Base-by-base conservation (phyloP, 1,139 yeast genomes). In the Lodderomyces margitis region DNA sequence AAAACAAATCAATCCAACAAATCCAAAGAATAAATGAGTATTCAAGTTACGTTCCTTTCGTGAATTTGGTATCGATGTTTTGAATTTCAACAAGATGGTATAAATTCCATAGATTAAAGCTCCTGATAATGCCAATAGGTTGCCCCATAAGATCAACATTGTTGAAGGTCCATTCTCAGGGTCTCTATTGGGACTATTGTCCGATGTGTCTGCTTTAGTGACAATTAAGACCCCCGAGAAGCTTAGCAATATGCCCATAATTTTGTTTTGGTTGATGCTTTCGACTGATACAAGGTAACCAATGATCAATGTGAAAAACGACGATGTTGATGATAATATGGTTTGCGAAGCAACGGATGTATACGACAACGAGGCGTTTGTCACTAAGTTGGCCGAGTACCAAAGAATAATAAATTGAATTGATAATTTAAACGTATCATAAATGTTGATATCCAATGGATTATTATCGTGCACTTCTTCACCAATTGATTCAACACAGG, bases 301-400 rank as follows among this genome's bases (percentile, higher is more conserved):
- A n/a, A 91, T 73, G 3, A 89, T 54, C 35, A 92, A 72, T 0
- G 98, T 92, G 75, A 92, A 92, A 58, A 92, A 89, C 11, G 96
- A 86, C 6, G 95, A 85, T 0, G 98, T 89, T 33, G 96, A 85
- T 7, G 96, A 84, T 35, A 92, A 65, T 28, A 92, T 91, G 3
- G 98, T 92, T 55, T 94, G 97, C 15, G 92, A 84, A 8, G 95
- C 95, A 23, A 91, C 98, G 10, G 92, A 83, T 0, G 98, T 92
- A 62, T 84, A 91, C 24, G 87, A 76, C 40, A 91, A 72, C 14
- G 95, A 83, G 1, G 96, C 87, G 61, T 92, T 92, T 27, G 94
- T 89, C 42, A 87, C 84, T 49, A 91, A 72, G 59, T 92, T 92
- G 3, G 98, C 95, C 17, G 81, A 52, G 57, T 88, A 91, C 98